phyloP scores from a whole-genome alignment of 2,329 filamentous ascomycete genomes.

The Colletotrichum sp. region DNA sequence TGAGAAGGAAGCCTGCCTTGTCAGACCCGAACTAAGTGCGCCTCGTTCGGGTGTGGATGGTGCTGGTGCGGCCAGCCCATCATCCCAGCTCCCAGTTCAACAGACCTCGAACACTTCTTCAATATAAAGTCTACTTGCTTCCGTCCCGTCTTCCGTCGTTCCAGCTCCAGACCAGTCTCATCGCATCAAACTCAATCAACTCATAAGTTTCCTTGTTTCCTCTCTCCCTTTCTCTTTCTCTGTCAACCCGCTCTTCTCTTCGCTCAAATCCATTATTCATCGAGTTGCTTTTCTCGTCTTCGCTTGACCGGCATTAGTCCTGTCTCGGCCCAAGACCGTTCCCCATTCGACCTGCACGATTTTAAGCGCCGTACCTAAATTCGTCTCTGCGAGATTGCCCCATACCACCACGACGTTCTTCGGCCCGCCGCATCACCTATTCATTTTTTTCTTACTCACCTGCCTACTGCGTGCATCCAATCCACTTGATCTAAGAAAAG shows the following conservation, averaged over 20 bases:
- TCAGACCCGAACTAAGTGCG: constrained; percentile 16
- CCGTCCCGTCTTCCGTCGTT: background rate
- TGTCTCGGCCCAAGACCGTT: constrained; percentile 4
- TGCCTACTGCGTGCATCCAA: background rate
- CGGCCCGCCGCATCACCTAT: constrained; percentile 12
- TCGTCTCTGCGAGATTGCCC: constrained; percentile 5
- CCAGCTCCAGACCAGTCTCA: background rate
- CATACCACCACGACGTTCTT: background rate
- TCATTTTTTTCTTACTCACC: background rate
- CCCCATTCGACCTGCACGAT: background rate
- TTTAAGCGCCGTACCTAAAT: constrained; percentile 22
- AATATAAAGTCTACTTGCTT: constrained; percentile 12
- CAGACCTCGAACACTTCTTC: background rate
- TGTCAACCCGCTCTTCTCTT: background rate
- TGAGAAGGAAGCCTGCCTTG: constrained; percentile 18
- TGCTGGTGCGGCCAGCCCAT: background rate
- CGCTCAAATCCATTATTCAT: background rate
- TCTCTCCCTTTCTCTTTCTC: background rate
- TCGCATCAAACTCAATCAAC: background rate
- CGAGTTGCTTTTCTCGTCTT: background rate
- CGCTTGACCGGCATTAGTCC: constrained; percentile 16
- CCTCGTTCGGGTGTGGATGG: constrained; percentile 12
- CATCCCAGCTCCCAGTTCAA: background rate
- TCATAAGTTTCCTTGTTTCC: background rate
- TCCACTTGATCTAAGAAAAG: constrained; percentile 14